Evolutionary conservation across 805 yeast species (phyloP), one percentile per base, ranked within the genome.

Genomic region (Wickerhamomyces canadensis): DNA sequence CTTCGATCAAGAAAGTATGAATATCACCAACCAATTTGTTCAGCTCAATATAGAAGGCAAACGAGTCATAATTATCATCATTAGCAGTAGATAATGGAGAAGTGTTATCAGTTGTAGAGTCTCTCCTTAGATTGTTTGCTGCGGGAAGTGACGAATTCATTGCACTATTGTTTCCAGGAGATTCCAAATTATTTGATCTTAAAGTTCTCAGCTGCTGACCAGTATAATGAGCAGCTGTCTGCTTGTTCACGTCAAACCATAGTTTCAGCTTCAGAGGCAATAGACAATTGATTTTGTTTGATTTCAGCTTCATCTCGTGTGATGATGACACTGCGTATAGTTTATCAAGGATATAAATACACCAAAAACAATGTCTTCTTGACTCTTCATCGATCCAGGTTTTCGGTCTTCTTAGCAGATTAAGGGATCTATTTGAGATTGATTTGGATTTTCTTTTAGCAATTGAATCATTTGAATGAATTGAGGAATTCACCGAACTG

Each of bases 291-390:
- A 47, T 38, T 17, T 42, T 48, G 9, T 27, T 21, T 4, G 51
- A 34, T 16, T 41, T 48, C 17, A 51, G 36, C 23, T 51, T 51
- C 46, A 49, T 42, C 18, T 51, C 51, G 32, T 51, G 49, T 2
- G 54, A 49, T 6, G 55, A 47, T 2, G 51, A 47, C 4, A 51
- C 45, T 4, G 54, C 49, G 33, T 42, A 51, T 8, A 49, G 35
- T 35, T 51, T 51, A 21, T 51, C 55, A 24, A 51, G 32, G 9
- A 47, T 44, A 26, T 43, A 51, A 14, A 51, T 44, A 24, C 52
- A 49, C 55, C 55, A 51, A 26, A 45, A 51, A 19, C 55, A 50
- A 39, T 48, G 50, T 34, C 55, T 44, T 31, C 55, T 41, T 12
- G 51, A 47, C 29, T 51, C 54, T 32, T 49, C 55, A 31, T 51